phyloP scores from a whole-genome alignment of 192 early-diverging fungal genomes.

The Coemansia sp. region DNA sequence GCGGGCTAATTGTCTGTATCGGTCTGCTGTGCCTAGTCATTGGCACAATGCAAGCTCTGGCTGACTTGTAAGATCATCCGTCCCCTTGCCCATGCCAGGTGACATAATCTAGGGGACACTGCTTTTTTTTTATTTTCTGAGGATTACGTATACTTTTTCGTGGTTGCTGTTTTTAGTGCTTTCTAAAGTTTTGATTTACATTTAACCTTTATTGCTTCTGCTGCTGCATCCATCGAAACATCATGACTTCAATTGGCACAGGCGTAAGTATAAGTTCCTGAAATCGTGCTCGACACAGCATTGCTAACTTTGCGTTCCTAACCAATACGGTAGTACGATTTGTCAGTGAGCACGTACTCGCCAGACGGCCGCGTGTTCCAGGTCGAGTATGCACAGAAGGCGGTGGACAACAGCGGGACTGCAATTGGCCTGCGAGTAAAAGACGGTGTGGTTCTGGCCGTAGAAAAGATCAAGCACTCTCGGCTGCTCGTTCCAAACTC shows the following conservation, averaged over 20 bases:
- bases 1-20: conserved; percentile 26
- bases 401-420: conserved; percentile 98
- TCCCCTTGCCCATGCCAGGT: conserved; percentile 5
- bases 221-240: neutral
- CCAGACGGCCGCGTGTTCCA: conserved; percentile 99
- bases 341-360: conserved; percentile 97
- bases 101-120: conserved; percentile 11
- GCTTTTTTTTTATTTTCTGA: neutral
- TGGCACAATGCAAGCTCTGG: conserved; percentile 40
- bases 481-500: conserved; percentile 90
- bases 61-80: conserved; percentile 14
- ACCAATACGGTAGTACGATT: conserved; percentile 74
- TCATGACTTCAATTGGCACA: conserved; percentile 88
- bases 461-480: conserved; percentile 93
- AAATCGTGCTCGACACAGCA: neutral
- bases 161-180: neutral
- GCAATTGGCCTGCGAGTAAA: conserved; percentile 90
- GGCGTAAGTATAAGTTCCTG: conserved; percentile 61
- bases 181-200: neutral
- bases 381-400: conserved; percentile 97
- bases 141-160: conserved; percentile 13
- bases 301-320: neutral
- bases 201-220: conserved; percentile 1
- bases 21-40: conserved; percentile 45
- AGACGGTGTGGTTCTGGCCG: conserved; percentile 94